Evolutionary conservation across 441 rosid species (phyloP).

Genomic region (Erodium trifolium): DNA sequence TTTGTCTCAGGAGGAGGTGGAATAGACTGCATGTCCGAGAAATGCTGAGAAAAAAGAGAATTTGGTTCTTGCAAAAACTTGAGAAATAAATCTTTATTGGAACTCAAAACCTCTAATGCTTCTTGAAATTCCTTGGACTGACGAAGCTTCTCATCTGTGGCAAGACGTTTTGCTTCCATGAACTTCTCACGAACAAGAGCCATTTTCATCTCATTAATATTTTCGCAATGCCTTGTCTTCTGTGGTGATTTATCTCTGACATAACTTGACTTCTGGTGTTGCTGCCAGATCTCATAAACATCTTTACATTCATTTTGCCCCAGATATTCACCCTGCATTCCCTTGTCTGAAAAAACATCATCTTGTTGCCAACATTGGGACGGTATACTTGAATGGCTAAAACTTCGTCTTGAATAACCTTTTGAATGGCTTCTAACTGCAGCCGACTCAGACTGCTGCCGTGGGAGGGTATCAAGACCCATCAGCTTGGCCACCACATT

Average conservation of each 20-base stretch:
- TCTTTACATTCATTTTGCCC: conserved; percentile 50
- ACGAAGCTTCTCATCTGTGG: conserved; percentile 61
- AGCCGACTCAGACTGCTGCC: conserved; percentile 35
- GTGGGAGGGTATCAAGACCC: conserved; percentile 87
- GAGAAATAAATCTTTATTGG: conserved; percentile 65
- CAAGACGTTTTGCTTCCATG: conserved; percentile 73
- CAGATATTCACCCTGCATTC: conserved; percentile 37
- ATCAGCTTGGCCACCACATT: conserved; percentile 90
- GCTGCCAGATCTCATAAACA: conserved; percentile 67
- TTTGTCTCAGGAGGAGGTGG: conserved; percentile 63
- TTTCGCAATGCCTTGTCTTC: conserved; percentile 38
- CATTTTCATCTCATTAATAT: conserved; percentile 40
- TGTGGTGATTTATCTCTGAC: conserved; percentile 45
- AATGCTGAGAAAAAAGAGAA: conserved; percentile 51
- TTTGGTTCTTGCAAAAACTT: conserved; percentile 71
- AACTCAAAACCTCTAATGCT: conserved; percentile 72
- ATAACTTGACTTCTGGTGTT: conserved; percentile 33
- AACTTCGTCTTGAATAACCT: conserved; percentile 38
- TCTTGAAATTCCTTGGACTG: conserved; percentile 78
- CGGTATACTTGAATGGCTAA: conserved; percentile 39
- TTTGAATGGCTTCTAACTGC: conserved; percentile 43
- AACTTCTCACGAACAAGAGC: conserved; percentile 79
- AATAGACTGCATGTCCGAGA: conserved; percentile 37
- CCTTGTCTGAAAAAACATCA: conserved; percentile 35
- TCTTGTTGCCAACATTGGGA: conserved; percentile 39